Evolutionary conservation across 805 yeast species (phyloP), one percentile per base, ranked within the genome.

Genomic region (Barnettozyma pratensis): DNA sequence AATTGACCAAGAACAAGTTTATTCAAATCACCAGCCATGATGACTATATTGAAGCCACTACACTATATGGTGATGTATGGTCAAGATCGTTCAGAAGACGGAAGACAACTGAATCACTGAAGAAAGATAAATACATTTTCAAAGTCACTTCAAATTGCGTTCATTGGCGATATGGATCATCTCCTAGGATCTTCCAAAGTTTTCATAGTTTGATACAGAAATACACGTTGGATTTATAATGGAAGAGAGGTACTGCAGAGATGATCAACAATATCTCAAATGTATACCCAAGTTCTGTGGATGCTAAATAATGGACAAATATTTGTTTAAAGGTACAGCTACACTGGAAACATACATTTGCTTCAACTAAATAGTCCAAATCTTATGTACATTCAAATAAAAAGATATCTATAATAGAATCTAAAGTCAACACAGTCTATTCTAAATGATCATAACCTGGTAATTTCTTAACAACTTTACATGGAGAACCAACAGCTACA

Each of bases 401-500:
- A 19, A 19, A 19, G 19, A 19, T 19, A 19, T 19, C 19, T 19
- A 19, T 19, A 19, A 19, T 19, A 19, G 19, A 19, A 19, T 19
- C 19, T 19, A 19, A 19, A 19, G 3, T 19, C 19, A 19, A 19
- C 14, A n/a, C 6, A 11, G 4, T 41, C 32, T 44, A 48, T 7
- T 44, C 42, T 10, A 39, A 12, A 44, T 48, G 51, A 11, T 49
- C 45, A 41, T 56, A 58, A 1, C 60, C 60, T 10, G 51, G 47
- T 27, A 58, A n/a, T 44, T 50, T 57, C 49, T 65, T 68, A 36
- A 77, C 59, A 9, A 79, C 75, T 51, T 64, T 70, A 6, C 80
- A 84, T 0, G 89, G 91, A 25, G 72, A 71, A 0, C 91, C 91
- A n/a, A 70, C 84, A 11, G 76, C 83, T 14, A 83, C 76, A 0